phyloP scores from a whole-genome alignment of 2,329 filamentous ascomycete genomes.

The Talaromyces sp. region DNA sequence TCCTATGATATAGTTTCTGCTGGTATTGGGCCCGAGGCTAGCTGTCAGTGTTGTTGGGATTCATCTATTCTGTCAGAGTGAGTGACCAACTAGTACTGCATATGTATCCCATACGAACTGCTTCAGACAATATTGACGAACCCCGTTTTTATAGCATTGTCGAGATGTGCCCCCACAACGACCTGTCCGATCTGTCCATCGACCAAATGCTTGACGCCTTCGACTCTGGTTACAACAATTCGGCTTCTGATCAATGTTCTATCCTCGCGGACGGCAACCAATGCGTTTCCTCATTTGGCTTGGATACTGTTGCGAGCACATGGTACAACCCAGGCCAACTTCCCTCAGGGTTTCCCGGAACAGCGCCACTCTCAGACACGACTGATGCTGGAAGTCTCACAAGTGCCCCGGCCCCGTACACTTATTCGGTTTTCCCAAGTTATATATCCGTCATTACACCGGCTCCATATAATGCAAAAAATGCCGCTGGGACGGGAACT shows the following conservation, averaged over 20 bases:
- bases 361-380: not conserved
- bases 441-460: constrained; percentile 3
- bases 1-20: not conserved
- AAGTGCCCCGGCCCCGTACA: not conserved
- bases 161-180: not conserved
- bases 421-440: not conserved
- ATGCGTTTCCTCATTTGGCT: not conserved
- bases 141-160: not conserved
- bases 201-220: not conserved
- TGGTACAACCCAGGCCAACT: constrained; percentile 3
- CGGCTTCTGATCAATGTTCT: not conserved
- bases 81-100: not conserved
- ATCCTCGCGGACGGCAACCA: not conserved
- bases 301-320: not conserved
- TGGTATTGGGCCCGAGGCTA: not conserved
- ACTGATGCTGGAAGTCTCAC: not conserved
- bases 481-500: not conserved
- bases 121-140: not conserved
- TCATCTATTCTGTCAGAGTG: not conserved
- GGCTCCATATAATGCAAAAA: not conserved
- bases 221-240: not conserved
- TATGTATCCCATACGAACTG: not conserved
- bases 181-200: not conserved
- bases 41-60: constrained; percentile 5
- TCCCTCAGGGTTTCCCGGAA: not conserved